Evolutionary conservation across 768 basidiomycete genomes (phyloP), one percentile per base, ranked within the genome.

Genomic region (Pholiota molesta): DNA sequence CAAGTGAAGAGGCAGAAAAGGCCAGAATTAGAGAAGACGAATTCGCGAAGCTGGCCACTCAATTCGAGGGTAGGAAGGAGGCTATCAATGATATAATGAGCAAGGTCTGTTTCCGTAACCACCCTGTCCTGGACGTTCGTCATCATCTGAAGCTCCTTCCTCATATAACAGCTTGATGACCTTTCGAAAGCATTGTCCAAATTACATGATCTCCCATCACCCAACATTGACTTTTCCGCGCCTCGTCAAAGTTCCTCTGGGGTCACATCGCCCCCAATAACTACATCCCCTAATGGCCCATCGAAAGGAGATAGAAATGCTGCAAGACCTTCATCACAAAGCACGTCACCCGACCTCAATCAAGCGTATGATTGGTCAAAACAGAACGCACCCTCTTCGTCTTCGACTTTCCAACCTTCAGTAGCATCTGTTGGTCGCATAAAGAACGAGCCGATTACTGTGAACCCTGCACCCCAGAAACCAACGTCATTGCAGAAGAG

Each of bases 51-150:
- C 77, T 92, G 37, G 83, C 88, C 8, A 81, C 84, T 59, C 86
- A 87, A 66, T 92, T 93, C 69, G 81, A 84, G 55, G 87, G 86
- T 28, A 81, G 88, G 58, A 91, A 87, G 69, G 82, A 85, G 61
- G 84, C 85, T 33, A 89, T 92, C 19, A 82, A 85, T 56, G 81
- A 78, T 31, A 89, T 94, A 33, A 92, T 93, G 91, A 71, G 71
- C 71, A 91, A 91, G 82, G 91, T 89, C 62, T 39, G 75, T 57
- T 47, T 23, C 26, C 5, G 37, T n/a, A 49, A 23, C 19, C 21
- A 23, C 19, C 21, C 47, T 61, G 6, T 52, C n/a, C 17, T 19
- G 14, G 17, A 10, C 21, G 51, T 53, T 45, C 45, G 45, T n/a
- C 60, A 42, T 23, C 47, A 5, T 52, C 45, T 39, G 55, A 39